These are phyloP conservation scores for Chlamydomonas schloesseri DNA, from an alignment of 139 green algal species.

Conservation along the genomic window DNA sequence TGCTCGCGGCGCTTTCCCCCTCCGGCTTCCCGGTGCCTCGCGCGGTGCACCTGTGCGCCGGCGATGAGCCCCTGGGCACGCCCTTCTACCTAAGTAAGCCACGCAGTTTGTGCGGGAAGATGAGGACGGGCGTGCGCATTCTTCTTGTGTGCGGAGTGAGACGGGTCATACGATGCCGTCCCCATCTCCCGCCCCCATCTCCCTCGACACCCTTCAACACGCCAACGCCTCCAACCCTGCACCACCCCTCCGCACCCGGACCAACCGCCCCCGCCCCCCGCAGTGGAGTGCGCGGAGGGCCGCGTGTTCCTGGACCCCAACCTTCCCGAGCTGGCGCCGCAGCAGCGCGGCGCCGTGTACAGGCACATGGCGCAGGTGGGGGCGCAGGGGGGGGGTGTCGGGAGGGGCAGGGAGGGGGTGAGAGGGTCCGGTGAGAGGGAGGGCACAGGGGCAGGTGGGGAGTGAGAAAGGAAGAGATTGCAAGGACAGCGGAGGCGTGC, in stretches of 20 bases:
- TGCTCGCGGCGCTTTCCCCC: conserved; percentile 75
- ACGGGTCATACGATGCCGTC: too few relatives aligned
- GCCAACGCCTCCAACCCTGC: too few relatives aligned
- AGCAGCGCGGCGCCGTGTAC: conserved; percentile 55
- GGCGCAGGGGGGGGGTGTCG: conserved; percentile 50
- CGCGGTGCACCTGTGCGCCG: conserved; percentile 83
- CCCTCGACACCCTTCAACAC: too few relatives aligned
- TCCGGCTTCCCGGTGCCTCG: conserved; percentile 84
- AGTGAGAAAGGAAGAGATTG: too few relatives aligned
- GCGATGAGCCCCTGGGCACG: conserved; percentile 88
- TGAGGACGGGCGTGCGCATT: too few relatives aligned
- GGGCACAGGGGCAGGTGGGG: too few relatives aligned
- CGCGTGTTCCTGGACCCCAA: conserved; percentile 83
- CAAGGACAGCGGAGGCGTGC: not conserved
- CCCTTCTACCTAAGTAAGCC: conserved; percentile 91
- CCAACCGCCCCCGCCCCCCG: not conserved
- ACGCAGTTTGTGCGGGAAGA: too few relatives aligned
- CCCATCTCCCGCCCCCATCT: too few relatives aligned
- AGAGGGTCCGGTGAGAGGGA: too few relatives aligned
- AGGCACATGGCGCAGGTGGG: conserved; percentile 50
- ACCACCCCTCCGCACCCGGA: not conserved
- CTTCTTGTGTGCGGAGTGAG: too few relatives aligned
- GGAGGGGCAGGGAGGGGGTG: not conserved
- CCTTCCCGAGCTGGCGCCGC: conserved; percentile 69
- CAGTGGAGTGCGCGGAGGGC: conserved; percentile 18